These are phyloP conservation scores for Stachybotrys elegans DNA, from an alignment of 2,329 filamentous ascomycete species.

Conservation along the genomic window DNA sequence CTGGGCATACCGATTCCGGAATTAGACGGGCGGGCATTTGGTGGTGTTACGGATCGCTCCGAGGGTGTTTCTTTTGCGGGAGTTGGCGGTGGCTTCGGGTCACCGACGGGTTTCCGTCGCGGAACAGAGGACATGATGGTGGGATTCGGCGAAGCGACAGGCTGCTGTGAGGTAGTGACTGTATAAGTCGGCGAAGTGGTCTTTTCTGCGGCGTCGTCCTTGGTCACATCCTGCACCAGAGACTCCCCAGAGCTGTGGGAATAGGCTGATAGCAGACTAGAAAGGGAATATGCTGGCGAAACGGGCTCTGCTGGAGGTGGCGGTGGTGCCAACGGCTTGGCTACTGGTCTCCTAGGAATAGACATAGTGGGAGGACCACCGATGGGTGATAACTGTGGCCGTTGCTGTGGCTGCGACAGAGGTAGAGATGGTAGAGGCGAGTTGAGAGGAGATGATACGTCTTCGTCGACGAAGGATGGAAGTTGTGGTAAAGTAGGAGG, in stretches of 20 bases:
- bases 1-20: constrained; percentile 15
- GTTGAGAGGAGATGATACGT: too few species aligned
- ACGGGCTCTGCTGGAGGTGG: constrained; percentile 15
- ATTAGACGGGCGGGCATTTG: background rate
- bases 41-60: constrained; percentile 12
- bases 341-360: constrained; percentile 32
- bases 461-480: too few species aligned
- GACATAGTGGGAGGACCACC: constrained; percentile 19
- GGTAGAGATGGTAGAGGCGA: background rate
- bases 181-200: too few species aligned
- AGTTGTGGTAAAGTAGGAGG: too few species aligned
- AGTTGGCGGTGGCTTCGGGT: constrained; percentile 14
- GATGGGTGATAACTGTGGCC: background rate
- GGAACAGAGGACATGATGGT: too few species aligned
- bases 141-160: background rate
- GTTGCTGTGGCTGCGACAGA: background rate
- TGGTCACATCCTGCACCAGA: constrained; percentile 23
- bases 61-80: constrained; percentile 20
- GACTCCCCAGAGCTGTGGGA: constrained; percentile 42
- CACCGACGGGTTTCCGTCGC: constrained; percentile 1
- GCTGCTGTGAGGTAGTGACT: background rate
- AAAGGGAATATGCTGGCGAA: constrained; percentile 45
- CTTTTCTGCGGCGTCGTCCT: constrained; percentile 2
- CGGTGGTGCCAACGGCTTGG: constrained; percentile 13
- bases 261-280: constrained; percentile 52